Evolutionary conservation across 257 asterid genomes (phyloP).

Genomic region (Ballota nigra): DNA sequence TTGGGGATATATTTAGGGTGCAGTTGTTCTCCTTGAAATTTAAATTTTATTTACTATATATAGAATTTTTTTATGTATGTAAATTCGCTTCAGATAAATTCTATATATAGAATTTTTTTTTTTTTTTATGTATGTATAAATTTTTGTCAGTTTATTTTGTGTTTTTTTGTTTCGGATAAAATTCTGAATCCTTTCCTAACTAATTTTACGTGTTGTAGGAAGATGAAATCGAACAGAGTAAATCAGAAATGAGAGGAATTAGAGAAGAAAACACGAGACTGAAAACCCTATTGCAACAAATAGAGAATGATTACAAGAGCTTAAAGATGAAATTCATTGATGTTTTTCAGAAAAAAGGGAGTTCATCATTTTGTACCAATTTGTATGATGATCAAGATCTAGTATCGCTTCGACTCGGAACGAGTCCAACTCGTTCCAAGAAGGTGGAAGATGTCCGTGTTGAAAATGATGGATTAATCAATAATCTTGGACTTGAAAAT

Average conservation of each 20-base stretch:
- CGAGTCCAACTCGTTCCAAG: conserved; percentile 30
- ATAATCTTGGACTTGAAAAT: no score
- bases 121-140: no score
- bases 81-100: no score
- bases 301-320: conserved; percentile 57
- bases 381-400: conserved; percentile 36
- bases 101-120: no score
- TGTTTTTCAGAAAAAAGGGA: conserved; percentile 25
- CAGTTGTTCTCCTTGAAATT: no score
- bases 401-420: conserved; percentile 75
- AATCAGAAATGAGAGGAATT: conserved; percentile 47
- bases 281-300: conserved; percentile 45
- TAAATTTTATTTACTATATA: no score
- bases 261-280: conserved; percentile 71
- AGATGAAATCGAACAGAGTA: conserved; percentile 46
- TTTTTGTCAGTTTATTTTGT: no score
- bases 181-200: no score
- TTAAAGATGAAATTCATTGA: conserved; percentile 45
- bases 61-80: no score
- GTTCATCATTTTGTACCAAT: neutral
- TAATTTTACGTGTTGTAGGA: conserved; percentile 35
- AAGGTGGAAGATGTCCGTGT: conserved; percentile 19
- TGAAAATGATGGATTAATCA: neutral
- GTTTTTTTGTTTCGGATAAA: no score
- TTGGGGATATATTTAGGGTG: no score